Evolutionary conservation across 1,284 basidiomycete species (phyloP).

Genomic region (Earliella scabrosa): DNA sequence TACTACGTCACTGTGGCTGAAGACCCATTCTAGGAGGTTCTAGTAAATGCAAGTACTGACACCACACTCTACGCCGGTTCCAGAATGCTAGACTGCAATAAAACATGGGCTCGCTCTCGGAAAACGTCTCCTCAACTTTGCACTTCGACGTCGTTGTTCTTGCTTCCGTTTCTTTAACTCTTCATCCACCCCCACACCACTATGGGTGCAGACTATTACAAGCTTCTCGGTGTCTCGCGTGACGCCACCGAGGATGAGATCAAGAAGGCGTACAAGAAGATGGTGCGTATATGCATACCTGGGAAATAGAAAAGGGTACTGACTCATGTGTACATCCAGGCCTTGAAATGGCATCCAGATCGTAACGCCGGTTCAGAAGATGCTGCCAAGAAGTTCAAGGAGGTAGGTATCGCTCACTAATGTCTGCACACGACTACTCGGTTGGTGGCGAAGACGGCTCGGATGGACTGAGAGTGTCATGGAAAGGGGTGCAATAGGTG

Average conservation of each 20-base stretch:
- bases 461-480: too few relatives aligned
- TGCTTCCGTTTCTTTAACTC: slow-evolving; percentile 1
- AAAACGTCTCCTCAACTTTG: background rate
- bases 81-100: slow-evolving; percentile 17
- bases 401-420: slow-evolving; percentile 51
- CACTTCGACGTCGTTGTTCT: background rate
- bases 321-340: slow-evolving; percentile 35
- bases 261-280: slow-evolving; percentile 60
- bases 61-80: slow-evolving; percentile 15
- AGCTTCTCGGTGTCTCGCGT: slow-evolving; percentile 75
- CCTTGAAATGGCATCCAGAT: slow-evolving; percentile 72
- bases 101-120: slow-evolving; percentile 4
- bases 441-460: background rate
- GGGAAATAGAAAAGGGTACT: background rate
- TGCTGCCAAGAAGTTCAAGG: slow-evolving; percentile 92
- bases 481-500: too few relatives aligned
- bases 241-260: slow-evolving; percentile 70
- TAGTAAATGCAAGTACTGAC: slow-evolving; percentile 17
- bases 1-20: slow-evolving; percentile 29
- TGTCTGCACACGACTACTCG: background rate
- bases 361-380: slow-evolving; percentile 85
- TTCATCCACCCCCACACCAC: slow-evolving; percentile 7
- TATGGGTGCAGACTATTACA: slow-evolving; percentile 87
- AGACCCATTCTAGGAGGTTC: slow-evolving; percentile 31
- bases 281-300: slow-evolving; percentile 34